Percentiles rank a stretch among this genome's conserved stretches.
Conservation (phyloP, 495 filamentous ascomycete species). For the Penicillium daleae region DNA sequence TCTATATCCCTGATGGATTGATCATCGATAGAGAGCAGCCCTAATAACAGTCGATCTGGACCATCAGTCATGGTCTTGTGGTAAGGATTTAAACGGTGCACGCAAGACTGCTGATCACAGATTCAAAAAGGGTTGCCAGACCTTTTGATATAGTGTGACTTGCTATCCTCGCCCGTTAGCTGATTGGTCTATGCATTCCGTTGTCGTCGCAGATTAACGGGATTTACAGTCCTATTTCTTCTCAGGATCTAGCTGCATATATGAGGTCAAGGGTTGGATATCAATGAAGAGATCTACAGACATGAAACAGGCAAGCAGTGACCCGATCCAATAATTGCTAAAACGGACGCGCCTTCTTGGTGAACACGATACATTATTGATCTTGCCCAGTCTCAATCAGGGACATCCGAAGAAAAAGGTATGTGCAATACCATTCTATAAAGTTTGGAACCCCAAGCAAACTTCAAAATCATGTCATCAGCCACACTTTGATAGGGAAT, state of each 20-base stretch:
- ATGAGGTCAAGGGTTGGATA: not conserved
- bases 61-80: not conserved
- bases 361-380: not conserved
- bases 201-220: not conserved
- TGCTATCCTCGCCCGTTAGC: not conserved
- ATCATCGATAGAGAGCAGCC: too few relatives aligned
- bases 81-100: not conserved
- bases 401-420: not conserved
- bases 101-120: not conserved
- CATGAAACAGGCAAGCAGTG: not conserved
- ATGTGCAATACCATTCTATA: too few relatives aligned
- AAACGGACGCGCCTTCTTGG: not conserved
- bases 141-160: not conserved
- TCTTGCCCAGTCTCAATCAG: not conserved
- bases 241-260: not conserved
- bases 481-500: too few relatives aligned
- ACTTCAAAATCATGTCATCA: too few relatives aligned
- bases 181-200: not conserved
- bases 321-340: not conserved
- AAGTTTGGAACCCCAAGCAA: too few relatives aligned
- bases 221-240: not conserved
- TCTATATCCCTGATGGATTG: not conserved
- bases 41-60: too few relatives aligned
- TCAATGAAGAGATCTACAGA: not conserved
- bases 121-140: not conserved